Conservation (phyloP, 108 stramenopile genomes). For the Pseudonitzschia pungens region DNA sequence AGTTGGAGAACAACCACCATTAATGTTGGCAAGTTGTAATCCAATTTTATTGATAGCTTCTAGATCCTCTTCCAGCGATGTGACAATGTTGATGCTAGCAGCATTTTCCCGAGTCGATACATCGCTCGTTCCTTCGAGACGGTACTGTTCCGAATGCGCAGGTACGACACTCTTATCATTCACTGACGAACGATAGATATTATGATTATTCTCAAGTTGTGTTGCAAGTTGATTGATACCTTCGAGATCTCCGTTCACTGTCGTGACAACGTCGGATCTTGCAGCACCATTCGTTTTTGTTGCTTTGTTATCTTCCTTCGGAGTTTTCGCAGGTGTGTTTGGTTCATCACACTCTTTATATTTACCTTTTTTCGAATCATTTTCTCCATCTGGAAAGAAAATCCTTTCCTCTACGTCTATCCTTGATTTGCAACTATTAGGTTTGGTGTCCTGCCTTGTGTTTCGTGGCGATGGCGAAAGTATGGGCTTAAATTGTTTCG, state of each 20-base stretch:
- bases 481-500: slow-evolving; percentile 1
- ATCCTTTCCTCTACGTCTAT: background rate
- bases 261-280: background rate
- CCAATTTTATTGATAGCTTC: slow-evolving; percentile 9
- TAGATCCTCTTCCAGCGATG: background rate
- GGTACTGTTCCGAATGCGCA: background rate
- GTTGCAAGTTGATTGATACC: background rate
- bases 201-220: background rate
- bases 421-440: background rate
- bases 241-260: background rate
- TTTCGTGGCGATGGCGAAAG: slow-evolving; percentile 15
- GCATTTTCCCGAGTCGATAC: background rate
- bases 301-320: background rate
- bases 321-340: background rate
- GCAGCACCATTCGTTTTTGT: background rate
- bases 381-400: background rate
- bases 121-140: background rate
- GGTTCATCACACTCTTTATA: background rate
- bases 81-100: background rate
- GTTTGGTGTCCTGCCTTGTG: background rate
- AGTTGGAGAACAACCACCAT: slow-evolving; percentile 7
- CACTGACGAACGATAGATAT: too few relatives aligned
- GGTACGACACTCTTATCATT: background rate
- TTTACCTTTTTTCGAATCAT: background rate
- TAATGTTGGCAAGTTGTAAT: background rate